These are phyloP conservation scores for Metschnikowia matae DNA, from an alignment of 805 yeast genomes.

Conservation along the genomic window DNA sequence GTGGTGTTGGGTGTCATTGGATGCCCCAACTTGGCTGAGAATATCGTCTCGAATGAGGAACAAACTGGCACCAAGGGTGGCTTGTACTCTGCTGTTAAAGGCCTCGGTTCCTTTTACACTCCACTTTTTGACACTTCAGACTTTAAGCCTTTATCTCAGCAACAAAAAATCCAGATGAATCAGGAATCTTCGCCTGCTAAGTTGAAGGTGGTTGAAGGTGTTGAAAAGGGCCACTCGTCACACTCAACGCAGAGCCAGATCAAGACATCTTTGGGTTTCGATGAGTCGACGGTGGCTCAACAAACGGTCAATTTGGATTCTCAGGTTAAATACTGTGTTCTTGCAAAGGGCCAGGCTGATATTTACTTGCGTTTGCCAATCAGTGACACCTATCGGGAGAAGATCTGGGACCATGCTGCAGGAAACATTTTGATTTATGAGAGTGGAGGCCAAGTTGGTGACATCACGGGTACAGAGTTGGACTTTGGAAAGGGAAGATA, in stretches of 20 bases:
- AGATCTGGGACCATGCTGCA: slow-evolving; percentile 99
- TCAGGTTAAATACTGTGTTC: slow-evolving; percentile 91
- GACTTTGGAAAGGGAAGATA: slow-evolving; percentile 86
- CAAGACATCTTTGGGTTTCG: slow-evolving; percentile 51
- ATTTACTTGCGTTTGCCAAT: slow-evolving; percentile 86
- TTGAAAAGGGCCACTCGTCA: slow-evolving; percentile 91
- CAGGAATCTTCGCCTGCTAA: slow-evolving; percentile 42
- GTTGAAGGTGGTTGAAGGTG: slow-evolving; percentile 83
- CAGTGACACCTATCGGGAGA: slow-evolving; percentile 72
- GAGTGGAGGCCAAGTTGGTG: slow-evolving; percentile 89
- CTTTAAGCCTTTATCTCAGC: slow-evolving; percentile 33
- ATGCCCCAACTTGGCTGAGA: slow-evolving; percentile 81
- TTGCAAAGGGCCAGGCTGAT: slow-evolving; percentile 90
- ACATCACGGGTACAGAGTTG: slow-evolving; percentile 67
- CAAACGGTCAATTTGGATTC: slow-evolving; percentile 82
- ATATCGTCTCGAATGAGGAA: slow-evolving; percentile 33
- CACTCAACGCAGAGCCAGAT: slow-evolving; percentile 80
- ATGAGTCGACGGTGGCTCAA: slow-evolving; percentile 49
- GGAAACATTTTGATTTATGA: slow-evolving; percentile 84
- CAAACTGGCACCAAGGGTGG: slow-evolving; percentile 55
- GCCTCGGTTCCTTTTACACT: slow-evolving; percentile 61
- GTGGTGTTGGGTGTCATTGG: slow-evolving; percentile 92
- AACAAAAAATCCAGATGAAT: slow-evolving; percentile 48
- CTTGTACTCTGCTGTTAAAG: slow-evolving; percentile 63
- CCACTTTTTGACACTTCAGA: slow-evolving; percentile 32